Conservation (phyloP, 2,329 filamentous ascomycete species). For the Diaporthe helianthi region DNA sequence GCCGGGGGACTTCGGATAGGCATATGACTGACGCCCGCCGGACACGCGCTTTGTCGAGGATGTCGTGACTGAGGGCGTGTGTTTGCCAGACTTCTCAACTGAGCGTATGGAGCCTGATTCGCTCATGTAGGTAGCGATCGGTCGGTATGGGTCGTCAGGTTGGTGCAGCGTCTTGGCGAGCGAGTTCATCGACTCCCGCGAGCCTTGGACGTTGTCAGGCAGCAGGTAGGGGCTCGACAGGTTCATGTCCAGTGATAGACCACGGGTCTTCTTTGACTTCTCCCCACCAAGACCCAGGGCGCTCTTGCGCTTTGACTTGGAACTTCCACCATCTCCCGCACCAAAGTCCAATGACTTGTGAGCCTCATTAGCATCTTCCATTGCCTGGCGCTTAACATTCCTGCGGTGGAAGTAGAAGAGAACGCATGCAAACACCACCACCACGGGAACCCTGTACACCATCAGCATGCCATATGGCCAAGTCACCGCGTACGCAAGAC, state of each 20-base stretch:
- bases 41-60: constrained; percentile 34
- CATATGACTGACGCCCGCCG: constrained; percentile 29
- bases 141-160: constrained; percentile 85
- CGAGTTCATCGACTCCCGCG: constrained; percentile 85
- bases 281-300: constrained; percentile 63
- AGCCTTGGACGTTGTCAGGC: constrained; percentile 80
- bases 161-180: constrained; percentile 77
- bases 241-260: constrained; percentile 76
- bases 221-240: constrained; percentile 89
- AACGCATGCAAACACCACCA: constrained; percentile 54
- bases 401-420: constrained; percentile 81
- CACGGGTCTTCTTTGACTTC: constrained; percentile 57
- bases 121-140: constrained; percentile 62
- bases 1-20: constrained; percentile 38
- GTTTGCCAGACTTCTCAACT: constrained; percentile 49
- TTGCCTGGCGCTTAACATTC: constrained; percentile 72
- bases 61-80: constrained; percentile 37
- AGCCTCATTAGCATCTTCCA: constrained; percentile 85
- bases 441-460: constrained; percentile 73
- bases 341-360: constrained; percentile 95
- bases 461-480: constrained; percentile 35
- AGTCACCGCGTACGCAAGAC: not conserved
- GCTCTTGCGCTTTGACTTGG: constrained; percentile 54
- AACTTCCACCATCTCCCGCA: constrained; percentile 41
- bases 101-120: constrained; percentile 65